Percentiles rank a stretch among this genome's conserved stretches.
These are phyloP conservation scores for Ophiostoma sp. DNA, from an alignment of 2,329 filamentous ascomycete species.

Conservation along the genomic window DNA sequence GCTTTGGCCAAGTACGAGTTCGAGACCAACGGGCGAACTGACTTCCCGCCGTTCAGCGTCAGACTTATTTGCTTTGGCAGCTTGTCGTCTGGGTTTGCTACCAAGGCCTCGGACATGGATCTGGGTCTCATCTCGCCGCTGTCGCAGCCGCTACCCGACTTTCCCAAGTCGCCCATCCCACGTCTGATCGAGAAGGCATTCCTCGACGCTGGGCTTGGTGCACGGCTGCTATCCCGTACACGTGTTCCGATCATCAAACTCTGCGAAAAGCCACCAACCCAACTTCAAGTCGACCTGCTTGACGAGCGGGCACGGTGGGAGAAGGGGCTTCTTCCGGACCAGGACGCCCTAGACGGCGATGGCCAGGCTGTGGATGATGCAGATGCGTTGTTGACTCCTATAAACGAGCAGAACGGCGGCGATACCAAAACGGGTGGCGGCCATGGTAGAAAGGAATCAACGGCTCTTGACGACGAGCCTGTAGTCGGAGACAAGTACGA, in stretches of 20 bases:
- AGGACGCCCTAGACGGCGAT: conserved; percentile 25
- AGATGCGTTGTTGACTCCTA: not conserved
- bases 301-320: conserved; percentile 70
- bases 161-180: conserved; percentile 58
- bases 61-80: conserved; percentile 75
- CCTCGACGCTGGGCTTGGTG: conserved; percentile 66
- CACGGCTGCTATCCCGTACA: conserved; percentile 69
- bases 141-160: conserved; percentile 50
- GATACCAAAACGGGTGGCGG: not conserved
- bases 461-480: conserved; percentile 17
- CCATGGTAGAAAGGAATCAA: conserved; percentile 20
- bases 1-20: conserved; percentile 51
- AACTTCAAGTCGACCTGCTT: conserved; percentile 55
- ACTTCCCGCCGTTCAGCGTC: conserved; percentile 54
- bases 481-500: conserved; percentile 21
- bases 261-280: conserved; percentile 62
- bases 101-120: conserved; percentile 86
- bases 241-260: conserved; percentile 85
- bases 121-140: conserved; percentile 66
- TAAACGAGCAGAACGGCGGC: not conserved
- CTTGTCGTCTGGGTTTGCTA: conserved; percentile 77
- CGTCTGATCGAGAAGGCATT: conserved; percentile 70
- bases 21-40: conserved; percentile 34
- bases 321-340: conserved; percentile 42
- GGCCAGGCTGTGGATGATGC: not conserved